These are phyloP conservation scores for Knoxia roxburghii DNA, from an alignment of 257 asterid species.

Conservation along the genomic window DNA sequence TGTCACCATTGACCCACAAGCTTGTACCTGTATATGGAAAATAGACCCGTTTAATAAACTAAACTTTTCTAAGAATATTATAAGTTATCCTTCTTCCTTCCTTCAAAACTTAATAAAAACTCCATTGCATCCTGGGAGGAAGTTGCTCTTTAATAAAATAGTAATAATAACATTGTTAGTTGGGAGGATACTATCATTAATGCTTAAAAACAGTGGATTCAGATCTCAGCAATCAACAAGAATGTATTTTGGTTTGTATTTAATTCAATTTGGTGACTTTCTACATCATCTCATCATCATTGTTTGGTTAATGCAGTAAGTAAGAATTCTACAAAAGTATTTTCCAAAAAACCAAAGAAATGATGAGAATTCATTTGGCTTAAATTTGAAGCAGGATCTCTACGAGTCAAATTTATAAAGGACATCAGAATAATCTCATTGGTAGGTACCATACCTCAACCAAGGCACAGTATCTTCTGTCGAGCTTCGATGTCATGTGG, in stretches of 20 bases:
- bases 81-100: too few species aligned
- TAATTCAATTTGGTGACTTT: background rate
- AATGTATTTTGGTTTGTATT: background rate
- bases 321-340: background rate
- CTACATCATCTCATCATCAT: background rate
- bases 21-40: conserved; percentile 61
- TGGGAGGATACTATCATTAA: background rate
- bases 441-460: conserved; percentile 60
- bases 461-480: conserved; percentile 75
- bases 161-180: background rate
- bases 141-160: background rate
- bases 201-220: background rate
- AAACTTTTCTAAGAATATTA: background rate
- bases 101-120: too few species aligned
- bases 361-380: background rate
- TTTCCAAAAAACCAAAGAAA: background rate
- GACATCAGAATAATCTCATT: background rate
- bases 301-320: background rate
- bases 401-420: background rate
- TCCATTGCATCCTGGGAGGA: too few species aligned
- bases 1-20: conserved; percentile 92
- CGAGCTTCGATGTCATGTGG: conserved; percentile 65
- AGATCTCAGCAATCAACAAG: background rate
- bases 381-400: background rate
- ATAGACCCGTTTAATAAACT: background rate